Base-by-base conservation (phyloP, 192 early-diverging fungal species). In the Entrophospora sp. region DNA sequence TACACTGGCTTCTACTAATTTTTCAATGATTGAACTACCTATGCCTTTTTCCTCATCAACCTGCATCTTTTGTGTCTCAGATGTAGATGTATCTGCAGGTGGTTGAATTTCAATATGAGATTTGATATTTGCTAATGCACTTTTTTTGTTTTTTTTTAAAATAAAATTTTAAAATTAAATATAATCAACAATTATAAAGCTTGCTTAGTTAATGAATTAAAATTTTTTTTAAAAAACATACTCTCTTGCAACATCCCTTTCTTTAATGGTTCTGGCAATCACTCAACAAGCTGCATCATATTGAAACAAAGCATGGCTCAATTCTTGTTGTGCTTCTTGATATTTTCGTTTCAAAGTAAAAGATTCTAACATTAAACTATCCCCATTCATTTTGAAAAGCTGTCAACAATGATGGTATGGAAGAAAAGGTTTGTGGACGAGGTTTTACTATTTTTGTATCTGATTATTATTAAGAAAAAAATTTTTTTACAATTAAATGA, bases 281-380 rank as follows among this genome's bases (percentile, higher is more conserved):
- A 99, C 96, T 58, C 96, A 73, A 61, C 92, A 90, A 1, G 94
- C 91, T 24, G 96, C 96, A 74, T 99, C 96, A 67, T 95, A 88
- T 74, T 96, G 91, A 73, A 96, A 99, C 46, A 99, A 76, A 1
- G 95, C 92, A 73, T 92, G 90, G 34, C 89, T 87, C 38, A 99
- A 82, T 73, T 99, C 95, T 75, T 93, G 91, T 37, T 92, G 85
- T 27, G 91, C 85, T 61, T 90, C 84, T 71, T 91, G 84, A 74
- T 95, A 90, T 73, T 97, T 91, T 74, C 91, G 88, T 73, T 92
- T 93, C 60, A 99, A 81, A 35, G 85, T 85, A 71, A 89, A 92
- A 2, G 94, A 91, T 79, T 99, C 96, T 25, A 99, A 80, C 80
- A 97, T 93, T 14, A 92, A 75, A n/a, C 91, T 80, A 67, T 99